Base-by-base conservation (phyloP, 2,329 filamentous ascomycete genomes). In the Pleomassaria siparia region DNA sequence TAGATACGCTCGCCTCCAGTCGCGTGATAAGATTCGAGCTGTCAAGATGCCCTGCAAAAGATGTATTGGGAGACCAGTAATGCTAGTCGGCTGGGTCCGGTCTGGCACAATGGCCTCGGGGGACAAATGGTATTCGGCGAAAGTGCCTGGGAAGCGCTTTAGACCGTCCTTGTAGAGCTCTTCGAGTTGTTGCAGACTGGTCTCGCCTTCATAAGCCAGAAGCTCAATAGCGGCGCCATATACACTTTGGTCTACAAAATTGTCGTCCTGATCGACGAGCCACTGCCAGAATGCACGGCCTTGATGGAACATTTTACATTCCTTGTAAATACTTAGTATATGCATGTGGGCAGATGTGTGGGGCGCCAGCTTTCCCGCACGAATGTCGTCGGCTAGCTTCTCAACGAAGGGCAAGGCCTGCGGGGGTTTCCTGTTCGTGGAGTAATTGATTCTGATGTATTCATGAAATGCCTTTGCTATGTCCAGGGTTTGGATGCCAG, bases 201-300 rank as follows among this genome's bases (percentile, higher is more conserved):
- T 60, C n/a, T 55, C 44, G 11, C 72, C 70, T 41, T 72, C 67
- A 12, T 70, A 69, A 10, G 76, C 73, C 43, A 78, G 60, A 32
- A 78, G 59, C 51, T 80, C 76, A 24, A 81, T 77, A 1, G 75
- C 76, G 7, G 72, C 72, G 5, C 76, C 77, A 49, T 80, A 80
- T 0, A 76, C 72, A 4, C 67, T 60, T 13, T 66, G 58, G 43
- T 73, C 70, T 9, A 77, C 67, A 41, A 71, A 70, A 4, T 63
- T 58, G 15, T 76, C 70, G 39, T 72, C 70, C 52, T 77, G 72
- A 3, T 59, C 47, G 20, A 65, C 53, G 12, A 80, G 64, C 76
- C 76, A 80, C 16, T 64, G 54, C 78, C 78, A 81, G 51, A 80
- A 76, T 2, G 62, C 56, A 20, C 59, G 53, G 4, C 70, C 74